Evolutionary conservation across 495 filamentous ascomycete species (phyloP).

Genomic region (Hypoxylon fragiforme): DNA sequence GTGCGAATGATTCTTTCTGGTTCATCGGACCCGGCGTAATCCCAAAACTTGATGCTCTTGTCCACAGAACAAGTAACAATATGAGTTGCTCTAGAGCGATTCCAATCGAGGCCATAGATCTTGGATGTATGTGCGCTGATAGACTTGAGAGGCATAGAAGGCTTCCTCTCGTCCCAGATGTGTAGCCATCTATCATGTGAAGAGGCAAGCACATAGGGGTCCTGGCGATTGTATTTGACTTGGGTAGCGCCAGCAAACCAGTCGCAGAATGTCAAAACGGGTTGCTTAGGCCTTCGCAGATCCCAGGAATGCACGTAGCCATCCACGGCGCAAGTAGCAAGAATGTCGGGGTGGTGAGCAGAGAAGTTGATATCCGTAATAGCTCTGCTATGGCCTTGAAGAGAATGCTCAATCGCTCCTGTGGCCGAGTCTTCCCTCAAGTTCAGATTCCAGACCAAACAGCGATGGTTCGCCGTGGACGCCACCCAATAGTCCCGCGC

Average conservation of each 20-base stretch:
- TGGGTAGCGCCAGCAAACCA: conserved; percentile 96
- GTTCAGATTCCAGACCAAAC: conserved; percentile 90
- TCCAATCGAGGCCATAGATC: conserved; percentile 96
- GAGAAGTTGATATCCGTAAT: conserved; percentile 98
- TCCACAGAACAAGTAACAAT: conserved; percentile 89
- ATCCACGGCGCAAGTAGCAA: conserved; percentile 91
- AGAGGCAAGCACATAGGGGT: conserved; percentile 82
- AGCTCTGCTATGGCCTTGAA: conserved; percentile 84
- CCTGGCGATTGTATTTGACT: conserved; percentile 91
- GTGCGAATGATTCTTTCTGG: conserved; percentile 77
- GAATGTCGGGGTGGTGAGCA: conserved; percentile 83
- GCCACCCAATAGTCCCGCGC: conserved; percentile 89
- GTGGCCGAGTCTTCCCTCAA: conserved; percentile 71
- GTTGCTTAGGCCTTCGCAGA: conserved; percentile 71
- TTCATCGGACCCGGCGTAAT: conserved; percentile 66
- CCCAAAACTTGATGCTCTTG: conserved; percentile 93
- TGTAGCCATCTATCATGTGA: conserved; percentile 84
- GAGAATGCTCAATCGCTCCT: conserved; percentile 78
- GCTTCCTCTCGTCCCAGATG: conserved; percentile 88
- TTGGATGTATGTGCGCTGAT: conserved; percentile 93
- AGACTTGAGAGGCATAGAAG: conserved; percentile 75
- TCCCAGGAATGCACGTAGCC: conserved; percentile 96
- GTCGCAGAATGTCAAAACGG: conserved; percentile 82
- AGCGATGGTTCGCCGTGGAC: conserved; percentile 92
- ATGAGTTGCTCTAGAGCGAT: conserved; percentile 68